Base-by-base conservation (phyloP, 2,329 filamentous ascomycete species). In the Xylariaceae sp. region DNA sequence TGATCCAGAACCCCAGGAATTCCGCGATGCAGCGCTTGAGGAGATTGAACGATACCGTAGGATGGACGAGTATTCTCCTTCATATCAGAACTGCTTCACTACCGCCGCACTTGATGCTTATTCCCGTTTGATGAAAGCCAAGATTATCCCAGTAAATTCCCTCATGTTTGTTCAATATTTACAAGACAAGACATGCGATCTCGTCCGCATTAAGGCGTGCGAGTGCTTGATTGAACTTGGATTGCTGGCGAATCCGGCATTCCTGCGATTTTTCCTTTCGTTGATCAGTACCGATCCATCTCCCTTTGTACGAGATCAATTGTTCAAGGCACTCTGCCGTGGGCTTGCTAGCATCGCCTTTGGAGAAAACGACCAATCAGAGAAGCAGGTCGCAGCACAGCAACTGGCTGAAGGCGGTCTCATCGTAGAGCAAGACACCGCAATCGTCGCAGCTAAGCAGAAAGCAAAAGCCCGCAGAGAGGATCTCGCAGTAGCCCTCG, bases 21-120 rank as follows among this genome's bases (percentile, higher is more conserved):
- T 83, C 53, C 74, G 84, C 7, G 76, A 79, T 9, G 74, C 77
- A 49, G 83, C 81, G 2, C 67, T 87, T 44, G 82, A 84, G 51
- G 85, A 88, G 68, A 87, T 89, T 45, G 85, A 89, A 63, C 80
- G 86, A 50, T 85, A 87, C 63, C 80, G 86, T 46, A 79, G 86
- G 20, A 86, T 86, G 74, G 87, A 89, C 66, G 85, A 89, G 67
- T 89, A 87, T 81, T 84, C 84, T 16, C 78, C 82, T 57, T 88
- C 86, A 2, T 88, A 87, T 66, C 85, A 88, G 57, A 89, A 89
- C 59, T 79, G 86, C 52, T 86, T 84, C 78, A 87, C 86, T 18
- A 79, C 81, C 59, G 82, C 86, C 18, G 83, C 83, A 3, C 71
- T 89, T 43, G 81, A 86, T 53, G 86, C 86, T 53, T 84, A 86